These are phyloP conservation scores for Agapanthus africanus DNA, from an alignment of 106 monocot genomes.

Conservation along the genomic window DNA sequence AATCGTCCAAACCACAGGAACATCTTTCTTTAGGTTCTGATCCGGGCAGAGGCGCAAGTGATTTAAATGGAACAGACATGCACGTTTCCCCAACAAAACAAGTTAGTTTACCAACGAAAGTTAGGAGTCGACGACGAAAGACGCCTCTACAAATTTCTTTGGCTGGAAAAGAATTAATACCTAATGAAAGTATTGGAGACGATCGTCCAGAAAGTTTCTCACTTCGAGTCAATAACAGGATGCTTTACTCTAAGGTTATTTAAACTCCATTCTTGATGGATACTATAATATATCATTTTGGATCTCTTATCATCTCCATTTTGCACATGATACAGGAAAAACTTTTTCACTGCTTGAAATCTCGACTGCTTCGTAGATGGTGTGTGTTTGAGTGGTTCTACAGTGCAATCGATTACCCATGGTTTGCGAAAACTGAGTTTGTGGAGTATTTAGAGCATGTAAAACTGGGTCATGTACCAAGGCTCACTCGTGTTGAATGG, in stretches of 20 bases:
- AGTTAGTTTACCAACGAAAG: conserved; percentile 26
- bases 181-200: conserved; percentile 39
- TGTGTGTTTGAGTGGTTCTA: conserved; percentile 99
- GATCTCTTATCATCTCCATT: conserved; percentile 1
- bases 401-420: conserved; percentile 98
- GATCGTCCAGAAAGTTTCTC: conserved; percentile 24
- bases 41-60: conserved; percentile 18
- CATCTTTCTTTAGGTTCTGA: conserved; percentile 38
- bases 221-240: conserved; percentile 17
- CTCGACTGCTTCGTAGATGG: conserved; percentile 78
- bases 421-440: conserved; percentile 98
- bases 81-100: conserved; percentile 22
- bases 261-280: conserved; percentile 3
- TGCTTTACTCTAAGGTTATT: conserved; percentile 44
- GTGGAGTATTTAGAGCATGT: conserved; percentile 97
- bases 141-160: conserved; percentile 39
- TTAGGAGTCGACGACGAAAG: conserved; percentile 62
- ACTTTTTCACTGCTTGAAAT: conserved; percentile 60
- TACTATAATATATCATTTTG: not conserved
- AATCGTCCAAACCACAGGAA: conserved; percentile 34
- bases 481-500: conserved; percentile 97
- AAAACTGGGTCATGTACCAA: conserved; percentile 84
- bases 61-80: conserved; percentile 26
- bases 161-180: conserved; percentile 37
- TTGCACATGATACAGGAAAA: conserved; percentile 42